These are phyloP conservation scores for Calocera cornea DNA, from an alignment of 768 basidiomycete genomes.

Conservation along the genomic window DNA sequence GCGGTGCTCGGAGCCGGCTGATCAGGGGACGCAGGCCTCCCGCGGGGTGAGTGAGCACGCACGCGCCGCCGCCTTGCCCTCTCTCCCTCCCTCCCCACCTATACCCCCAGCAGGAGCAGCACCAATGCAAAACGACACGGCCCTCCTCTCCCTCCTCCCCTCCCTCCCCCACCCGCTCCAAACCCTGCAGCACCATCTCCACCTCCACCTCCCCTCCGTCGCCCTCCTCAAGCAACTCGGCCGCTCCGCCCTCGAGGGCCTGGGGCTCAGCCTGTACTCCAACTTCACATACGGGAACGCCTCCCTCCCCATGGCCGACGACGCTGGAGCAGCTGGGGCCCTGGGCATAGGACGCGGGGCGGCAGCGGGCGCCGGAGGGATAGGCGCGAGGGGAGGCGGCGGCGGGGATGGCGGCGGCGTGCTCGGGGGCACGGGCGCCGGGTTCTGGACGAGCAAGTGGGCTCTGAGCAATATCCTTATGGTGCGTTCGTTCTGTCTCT, in stretches of 20 bases:
- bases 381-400: neutral
- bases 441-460: conserved; percentile 3
- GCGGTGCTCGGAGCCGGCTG: too few species aligned
- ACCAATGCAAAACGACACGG: conserved; percentile 13
- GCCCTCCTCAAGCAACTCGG: neutral
- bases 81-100: conserved; percentile 11
- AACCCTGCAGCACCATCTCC: too few species aligned
- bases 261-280: neutral
- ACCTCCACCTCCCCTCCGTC: conserved; percentile 6
- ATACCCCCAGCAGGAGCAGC: conserved; percentile 17
- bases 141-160: conserved; percentile 15
- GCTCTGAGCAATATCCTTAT: neutral
- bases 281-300: neutral
- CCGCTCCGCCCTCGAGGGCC: neutral
- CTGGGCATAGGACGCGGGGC: neutral
- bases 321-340: neutral
- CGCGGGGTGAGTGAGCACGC: too few species aligned
- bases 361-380: neutral
- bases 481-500: neutral
- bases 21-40: too few species aligned
- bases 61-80: neutral
- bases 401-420: neutral
- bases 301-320: neutral
- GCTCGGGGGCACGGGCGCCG: neutral
- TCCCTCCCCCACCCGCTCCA: neutral